These are phyloP conservation scores for Russula sp. DNA, from an alignment of 768 basidiomycete species.

Conservation along the genomic window DNA sequence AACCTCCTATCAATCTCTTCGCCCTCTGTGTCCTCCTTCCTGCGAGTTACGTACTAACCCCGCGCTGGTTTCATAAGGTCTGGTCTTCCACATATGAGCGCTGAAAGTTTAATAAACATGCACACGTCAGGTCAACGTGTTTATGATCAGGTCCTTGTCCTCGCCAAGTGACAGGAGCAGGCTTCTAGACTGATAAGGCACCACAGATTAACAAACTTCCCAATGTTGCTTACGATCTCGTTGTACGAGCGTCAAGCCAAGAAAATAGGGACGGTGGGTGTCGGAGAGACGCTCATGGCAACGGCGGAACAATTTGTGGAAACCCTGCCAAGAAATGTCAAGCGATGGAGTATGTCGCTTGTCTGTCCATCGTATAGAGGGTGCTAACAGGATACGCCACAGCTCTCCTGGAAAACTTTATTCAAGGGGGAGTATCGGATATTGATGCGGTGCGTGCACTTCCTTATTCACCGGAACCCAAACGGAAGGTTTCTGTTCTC, in stretches of 20 bases:
- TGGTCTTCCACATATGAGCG: conserved; percentile 14
- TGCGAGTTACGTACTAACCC: conserved; percentile 76
- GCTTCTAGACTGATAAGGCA: conserved; percentile 9
- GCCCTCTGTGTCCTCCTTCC: conserved; percentile 88
- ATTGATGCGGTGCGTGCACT: conserved; percentile 62
- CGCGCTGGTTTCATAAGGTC: conserved; percentile 98
- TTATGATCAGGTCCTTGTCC: conserved; percentile 66
- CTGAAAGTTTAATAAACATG: conserved; percentile 19
- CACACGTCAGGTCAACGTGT: conserved; percentile 70
- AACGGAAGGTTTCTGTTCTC: conserved; percentile 5
- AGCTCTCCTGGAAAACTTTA: conserved; percentile 78
- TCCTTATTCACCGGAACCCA: neutral
- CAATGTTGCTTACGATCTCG: conserved; percentile 75
- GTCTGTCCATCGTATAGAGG: conserved; percentile 3
- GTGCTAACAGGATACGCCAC: conserved; percentile 8
- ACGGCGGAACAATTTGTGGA: conserved; percentile 70
- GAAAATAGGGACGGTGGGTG: conserved; percentile 55
- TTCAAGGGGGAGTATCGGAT: conserved; percentile 62
- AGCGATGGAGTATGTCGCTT: conserved; percentile 61
- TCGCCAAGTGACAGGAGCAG: conserved; percentile 1
- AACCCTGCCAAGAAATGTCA: conserved; percentile 70
- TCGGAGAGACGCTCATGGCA: conserved; percentile 70
- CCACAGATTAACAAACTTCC: conserved; percentile 73
- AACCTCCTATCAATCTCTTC: conserved; percentile 87
- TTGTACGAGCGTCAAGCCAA: conserved; percentile 86